Percentiles rank a stretch among this genome's conserved stretches.
Conservation (phyloP, 495 filamentous ascomycete genomes). For the Cetradonia linearis region DNA sequence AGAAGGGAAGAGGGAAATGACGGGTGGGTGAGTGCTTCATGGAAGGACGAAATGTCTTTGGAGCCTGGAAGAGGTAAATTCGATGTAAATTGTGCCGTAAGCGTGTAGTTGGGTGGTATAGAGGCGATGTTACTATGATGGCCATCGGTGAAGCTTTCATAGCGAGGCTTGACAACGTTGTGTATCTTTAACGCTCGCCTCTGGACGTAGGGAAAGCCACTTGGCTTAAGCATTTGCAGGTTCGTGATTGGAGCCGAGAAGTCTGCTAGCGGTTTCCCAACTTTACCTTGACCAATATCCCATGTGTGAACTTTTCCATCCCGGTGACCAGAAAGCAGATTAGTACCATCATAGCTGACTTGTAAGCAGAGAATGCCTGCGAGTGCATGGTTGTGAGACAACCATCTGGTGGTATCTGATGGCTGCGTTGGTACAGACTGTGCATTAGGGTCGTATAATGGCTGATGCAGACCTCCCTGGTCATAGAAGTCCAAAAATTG, state of each 20-base stretch:
- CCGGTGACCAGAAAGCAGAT: conserved; percentile 68
- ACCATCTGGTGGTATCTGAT: conserved; percentile 47
- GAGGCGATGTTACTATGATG: conserved; percentile 38
- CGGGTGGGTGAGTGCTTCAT: conserved; percentile 42
- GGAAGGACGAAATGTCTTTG: conserved; percentile 31
- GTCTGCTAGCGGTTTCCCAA: conserved; percentile 50
- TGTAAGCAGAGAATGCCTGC: conserved; percentile 53
- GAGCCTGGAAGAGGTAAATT: conserved; percentile 16
- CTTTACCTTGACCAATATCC: conserved; percentile 61
- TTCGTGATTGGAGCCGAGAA: conserved; percentile 73
- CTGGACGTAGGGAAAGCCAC: conserved; percentile 40
- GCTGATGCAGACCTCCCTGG: conserved; percentile 39
- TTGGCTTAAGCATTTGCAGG: conserved; percentile 53
- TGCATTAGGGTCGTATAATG: conserved; percentile 44
- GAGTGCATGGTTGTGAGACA: conserved; percentile 46
- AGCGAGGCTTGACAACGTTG: conserved; percentile 62
- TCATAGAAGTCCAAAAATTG: conserved; percentile 72
- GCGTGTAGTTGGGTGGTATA: conserved; percentile 56
- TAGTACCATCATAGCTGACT: conserved; percentile 74
- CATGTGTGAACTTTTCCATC: conserved; percentile 69
- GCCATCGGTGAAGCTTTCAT: conserved; percentile 37
- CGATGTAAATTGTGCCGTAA: conserved; percentile 52
- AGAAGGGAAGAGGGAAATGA: conserved; percentile 44
- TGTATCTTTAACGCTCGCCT: conserved; percentile 39
- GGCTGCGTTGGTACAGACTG: conserved; percentile 51